Evolutionary conservation across 169 alveolate genomes (phyloP).

Genomic region (Plasmodium gonderi): DNA sequence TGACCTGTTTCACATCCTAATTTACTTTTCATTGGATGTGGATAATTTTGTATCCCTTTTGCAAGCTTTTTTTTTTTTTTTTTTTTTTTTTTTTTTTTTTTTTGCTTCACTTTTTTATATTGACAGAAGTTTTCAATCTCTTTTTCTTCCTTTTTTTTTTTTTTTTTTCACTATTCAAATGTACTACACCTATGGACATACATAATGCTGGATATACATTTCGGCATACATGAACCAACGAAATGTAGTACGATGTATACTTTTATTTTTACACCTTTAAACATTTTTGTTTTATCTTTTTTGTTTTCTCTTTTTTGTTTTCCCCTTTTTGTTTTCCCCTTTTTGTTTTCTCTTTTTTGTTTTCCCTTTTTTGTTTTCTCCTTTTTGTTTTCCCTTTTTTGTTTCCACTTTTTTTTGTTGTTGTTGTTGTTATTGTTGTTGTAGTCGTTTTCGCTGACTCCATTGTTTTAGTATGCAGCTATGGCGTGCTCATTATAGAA

Average conservation of each 20-base stretch:
- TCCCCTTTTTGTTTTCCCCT: neutral
- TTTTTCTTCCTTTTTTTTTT: neutral
- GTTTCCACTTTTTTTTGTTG: neutral
- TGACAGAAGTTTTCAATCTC: neutral
- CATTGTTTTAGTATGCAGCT: too few species aligned
- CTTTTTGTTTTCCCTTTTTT: neutral
- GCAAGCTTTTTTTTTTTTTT: neutral
- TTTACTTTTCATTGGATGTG: too few species aligned
- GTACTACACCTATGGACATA: neutral
- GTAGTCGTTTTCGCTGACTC: too few species aligned
- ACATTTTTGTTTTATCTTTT: neutral
- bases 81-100: neutral
- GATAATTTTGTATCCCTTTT: neutral
- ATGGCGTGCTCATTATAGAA: neutral
- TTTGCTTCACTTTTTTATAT: neutral
- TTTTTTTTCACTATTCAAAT: neutral
- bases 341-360: neutral
- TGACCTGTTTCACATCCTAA: too few species aligned
- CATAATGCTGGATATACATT: neutral
- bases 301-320: neutral
- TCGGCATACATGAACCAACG: neutral
- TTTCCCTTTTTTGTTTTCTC: neutral
- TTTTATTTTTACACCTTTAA: neutral
- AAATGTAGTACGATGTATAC: neutral
- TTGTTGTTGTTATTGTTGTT: neutral